These are phyloP conservation scores for Cenchrus purpureus DNA, from an alignment of 176 grass and related monocot genomes.

Conservation along the genomic window DNA sequence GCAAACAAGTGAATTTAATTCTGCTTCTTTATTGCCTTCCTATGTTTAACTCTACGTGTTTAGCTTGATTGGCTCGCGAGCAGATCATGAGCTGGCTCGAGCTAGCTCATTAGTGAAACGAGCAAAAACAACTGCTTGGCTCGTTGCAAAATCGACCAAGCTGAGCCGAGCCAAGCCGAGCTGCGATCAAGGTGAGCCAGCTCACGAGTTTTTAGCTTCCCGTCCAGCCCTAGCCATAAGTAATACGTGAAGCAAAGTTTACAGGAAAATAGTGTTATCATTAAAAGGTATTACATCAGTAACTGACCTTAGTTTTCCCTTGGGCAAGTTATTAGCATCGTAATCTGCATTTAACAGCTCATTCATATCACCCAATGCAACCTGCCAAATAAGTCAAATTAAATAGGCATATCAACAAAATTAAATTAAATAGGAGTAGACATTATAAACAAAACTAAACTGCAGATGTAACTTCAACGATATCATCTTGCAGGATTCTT, in stretches of 20 bases:
- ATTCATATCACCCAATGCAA: conserved; percentile 91
- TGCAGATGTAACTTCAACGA: conserved; percentile 2
- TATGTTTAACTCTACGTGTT: too few species aligned
- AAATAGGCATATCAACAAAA: conserved; percentile 24
- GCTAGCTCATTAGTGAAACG: too few species aligned
- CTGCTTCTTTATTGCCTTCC: too few species aligned
- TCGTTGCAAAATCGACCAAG: too few species aligned
- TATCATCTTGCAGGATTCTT: neutral
- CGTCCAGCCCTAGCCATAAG: too few species aligned
- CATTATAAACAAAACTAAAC: conserved; percentile 20
- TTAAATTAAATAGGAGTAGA: neutral
- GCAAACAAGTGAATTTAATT: too few species aligned
- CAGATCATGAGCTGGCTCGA: too few species aligned
- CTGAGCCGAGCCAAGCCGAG: too few species aligned
- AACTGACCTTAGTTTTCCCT: conserved; percentile 84
- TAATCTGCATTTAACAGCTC: conserved; percentile 71
- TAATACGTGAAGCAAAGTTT: neutral
- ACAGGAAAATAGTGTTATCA: neutral
- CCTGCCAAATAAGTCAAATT: conserved; percentile 49
- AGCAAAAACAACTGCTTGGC: too few species aligned
- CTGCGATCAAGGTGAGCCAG: too few species aligned
- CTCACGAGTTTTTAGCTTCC: too few species aligned
- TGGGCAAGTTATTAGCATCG: conserved; percentile 75
- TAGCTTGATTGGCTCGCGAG: too few species aligned
- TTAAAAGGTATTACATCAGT: conserved; percentile 21